These are phyloP conservation scores for Scorias spongiosa DNA, from an alignment of 2,329 filamentous ascomycete genomes.

Conservation along the genomic window DNA sequence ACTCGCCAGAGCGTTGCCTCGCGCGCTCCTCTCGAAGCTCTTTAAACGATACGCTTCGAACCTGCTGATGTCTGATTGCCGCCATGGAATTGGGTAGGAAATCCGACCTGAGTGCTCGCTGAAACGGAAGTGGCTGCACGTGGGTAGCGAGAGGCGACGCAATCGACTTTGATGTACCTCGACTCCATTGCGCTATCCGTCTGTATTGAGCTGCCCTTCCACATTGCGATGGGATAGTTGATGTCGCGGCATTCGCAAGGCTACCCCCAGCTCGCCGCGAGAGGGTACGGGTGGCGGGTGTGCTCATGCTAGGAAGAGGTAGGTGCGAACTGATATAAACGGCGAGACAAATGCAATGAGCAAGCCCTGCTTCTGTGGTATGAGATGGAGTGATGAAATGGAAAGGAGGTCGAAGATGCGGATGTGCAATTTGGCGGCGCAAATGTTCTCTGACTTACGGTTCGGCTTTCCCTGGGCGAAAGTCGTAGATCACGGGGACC, in stretches of 20 bases:
- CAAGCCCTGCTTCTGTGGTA: no score
- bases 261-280: constrained; percentile 25
- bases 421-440: not conserved
- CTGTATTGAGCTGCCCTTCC: constrained; percentile 34
- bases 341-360: no score
- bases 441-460: not conserved
- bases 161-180: constrained; percentile 10
- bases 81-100: constrained; percentile 27
- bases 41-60: constrained; percentile 27
- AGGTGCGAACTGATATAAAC: not conserved
- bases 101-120: constrained; percentile 25
- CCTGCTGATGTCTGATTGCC: constrained; percentile 19
- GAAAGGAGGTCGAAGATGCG: not conserved
- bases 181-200: constrained; percentile 27
- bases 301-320: constrained; percentile 28
- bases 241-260: constrained; percentile 22
- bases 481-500: not conserved
- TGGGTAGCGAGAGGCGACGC: constrained; percentile 9
- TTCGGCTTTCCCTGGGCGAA: not conserved
- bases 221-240: constrained; percentile 21
- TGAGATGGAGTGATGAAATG: not conserved
- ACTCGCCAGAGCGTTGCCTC: constrained; percentile 19
- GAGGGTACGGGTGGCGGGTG: constrained; percentile 24
- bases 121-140: constrained; percentile 9
- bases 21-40: constrained; percentile 22